phyloP scores from a whole-genome alignment of 192 early-diverging fungal species.

The Rhizoclosmatium globosum region DNA sequence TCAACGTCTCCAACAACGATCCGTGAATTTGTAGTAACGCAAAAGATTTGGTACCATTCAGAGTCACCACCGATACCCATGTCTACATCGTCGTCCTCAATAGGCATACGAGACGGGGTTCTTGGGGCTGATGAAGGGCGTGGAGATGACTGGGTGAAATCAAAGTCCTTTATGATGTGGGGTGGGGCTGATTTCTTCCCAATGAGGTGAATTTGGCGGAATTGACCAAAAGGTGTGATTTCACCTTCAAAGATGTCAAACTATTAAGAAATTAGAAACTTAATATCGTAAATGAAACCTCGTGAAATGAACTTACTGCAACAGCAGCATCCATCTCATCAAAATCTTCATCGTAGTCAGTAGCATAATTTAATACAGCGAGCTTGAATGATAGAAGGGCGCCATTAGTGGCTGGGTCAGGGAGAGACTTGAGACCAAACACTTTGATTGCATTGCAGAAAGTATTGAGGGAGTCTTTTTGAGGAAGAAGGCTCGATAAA shows the following conservation, averaged over 20 bases:
- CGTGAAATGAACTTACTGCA: too few relatives aligned
- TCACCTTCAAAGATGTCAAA: constrained; percentile 16
- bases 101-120: not conserved
- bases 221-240: not conserved
- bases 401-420: not conserved
- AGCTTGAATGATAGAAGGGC: too few relatives aligned
- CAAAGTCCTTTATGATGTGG: not conserved
- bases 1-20: constrained; percentile 10
- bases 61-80: not conserved
- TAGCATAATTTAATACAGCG: too few relatives aligned
- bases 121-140: too few relatives aligned
- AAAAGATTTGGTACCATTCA: not conserved
- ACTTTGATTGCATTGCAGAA: not conserved
- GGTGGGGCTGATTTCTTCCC: not conserved
- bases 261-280: not conserved
- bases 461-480: not conserved
- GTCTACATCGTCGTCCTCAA: not conserved
- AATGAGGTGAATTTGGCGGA: not conserved
- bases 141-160: not conserved
- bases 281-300: not conserved
- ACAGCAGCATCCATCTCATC: too few relatives aligned
- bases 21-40: not conserved
- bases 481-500: not conserved
- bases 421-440: not conserved
- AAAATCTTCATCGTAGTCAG: too few relatives aligned